A percentile compares a stretch with the other conserved stretches of the same genome.
Conservation (phyloP, 371 early-diverging fungal species). For the Lichtheimia ornata region DNA sequence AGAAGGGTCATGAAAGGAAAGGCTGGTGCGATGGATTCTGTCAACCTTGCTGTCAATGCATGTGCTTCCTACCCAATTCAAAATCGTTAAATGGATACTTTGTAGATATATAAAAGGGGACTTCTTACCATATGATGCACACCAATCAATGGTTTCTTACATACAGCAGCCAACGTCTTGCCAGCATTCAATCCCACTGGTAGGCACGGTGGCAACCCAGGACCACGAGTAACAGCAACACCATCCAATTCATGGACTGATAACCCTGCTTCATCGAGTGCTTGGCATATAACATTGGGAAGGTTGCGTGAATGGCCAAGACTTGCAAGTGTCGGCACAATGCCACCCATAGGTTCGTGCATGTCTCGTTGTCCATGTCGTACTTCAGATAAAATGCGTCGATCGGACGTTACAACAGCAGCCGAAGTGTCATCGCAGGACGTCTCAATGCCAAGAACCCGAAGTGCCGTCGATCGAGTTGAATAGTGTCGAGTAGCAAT, state of each 20-base stretch:
- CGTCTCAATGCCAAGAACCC: conserved; percentile 76
- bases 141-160: conserved; percentile 71
- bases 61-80: conserved; percentile 63
- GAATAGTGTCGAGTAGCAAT: conserved; percentile 4
- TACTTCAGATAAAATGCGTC: conserved; percentile 67
- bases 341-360: conserved; percentile 82
- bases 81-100: background rate
- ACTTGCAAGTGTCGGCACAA: conserved; percentile 79
- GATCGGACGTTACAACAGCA: conserved; percentile 74
- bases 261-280: conserved; percentile 62
- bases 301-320: conserved; percentile 68
- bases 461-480: background rate
- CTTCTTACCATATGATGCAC: conserved; percentile 84
- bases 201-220: conserved; percentile 77
- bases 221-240: conserved; percentile 84
- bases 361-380: conserved; percentile 68
- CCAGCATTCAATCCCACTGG: conserved; percentile 80
- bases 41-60: conserved; percentile 70
- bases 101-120: background rate
- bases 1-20: conserved; percentile 82
- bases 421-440: conserved; percentile 88
- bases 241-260: conserved; percentile 68
- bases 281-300: conserved; percentile 65
- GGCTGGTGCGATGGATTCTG: conserved; percentile 29
- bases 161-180: conserved; percentile 77